phyloP scores from a whole-genome alignment of 768 basidiomycete species.

The Collybia mongolica region DNA sequence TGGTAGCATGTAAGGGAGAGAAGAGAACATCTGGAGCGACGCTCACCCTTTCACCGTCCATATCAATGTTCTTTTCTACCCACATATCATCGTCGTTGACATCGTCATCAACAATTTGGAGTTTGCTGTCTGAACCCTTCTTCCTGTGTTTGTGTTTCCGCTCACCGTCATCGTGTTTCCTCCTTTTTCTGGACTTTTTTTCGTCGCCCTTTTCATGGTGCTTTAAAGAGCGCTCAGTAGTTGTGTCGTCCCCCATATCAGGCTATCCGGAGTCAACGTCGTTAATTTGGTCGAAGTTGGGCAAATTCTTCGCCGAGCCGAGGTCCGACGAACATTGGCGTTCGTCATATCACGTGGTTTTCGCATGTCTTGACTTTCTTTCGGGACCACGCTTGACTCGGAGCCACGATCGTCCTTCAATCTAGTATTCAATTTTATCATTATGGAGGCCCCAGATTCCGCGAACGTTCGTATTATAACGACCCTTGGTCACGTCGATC shows the following conservation, averaged over 20 bases:
- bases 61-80: slow-evolving; percentile 85
- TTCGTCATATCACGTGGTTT: slow-evolving; percentile 20
- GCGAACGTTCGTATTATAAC: slow-evolving; percentile 74
- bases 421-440: background rate
- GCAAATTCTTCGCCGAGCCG: background rate
- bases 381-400: slow-evolving; percentile 1
- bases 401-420: background rate
- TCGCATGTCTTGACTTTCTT: slow-evolving; percentile 4
- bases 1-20: slow-evolving; percentile 24
- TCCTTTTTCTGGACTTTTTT: slow-evolving; percentile 53
- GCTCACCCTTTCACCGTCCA: slow-evolving; percentile 73
- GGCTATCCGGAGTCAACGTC: too few relatives aligned
- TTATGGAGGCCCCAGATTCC: slow-evolving; percentile 37
- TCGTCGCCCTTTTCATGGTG: slow-evolving; percentile 39
- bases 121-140: slow-evolving; percentile 41
- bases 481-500: slow-evolving; percentile 89
- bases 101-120: slow-evolving; percentile 69
- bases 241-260: slow-evolving; percentile 11
- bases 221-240: slow-evolving; percentile 24
- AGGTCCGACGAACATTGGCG: background rate
- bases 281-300: background rate
- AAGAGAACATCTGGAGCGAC: background rate
- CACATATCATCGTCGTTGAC: slow-evolving; percentile 74
- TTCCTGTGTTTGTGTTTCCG: slow-evolving; percentile 39
- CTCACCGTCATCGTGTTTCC: slow-evolving; percentile 43